A percentile compares a stretch with the other conserved stretches of the same genome.
These are phyloP conservation scores for Gonium pectorale DNA, from an alignment of 139 green algal species.

Conservation along the genomic window DNA sequence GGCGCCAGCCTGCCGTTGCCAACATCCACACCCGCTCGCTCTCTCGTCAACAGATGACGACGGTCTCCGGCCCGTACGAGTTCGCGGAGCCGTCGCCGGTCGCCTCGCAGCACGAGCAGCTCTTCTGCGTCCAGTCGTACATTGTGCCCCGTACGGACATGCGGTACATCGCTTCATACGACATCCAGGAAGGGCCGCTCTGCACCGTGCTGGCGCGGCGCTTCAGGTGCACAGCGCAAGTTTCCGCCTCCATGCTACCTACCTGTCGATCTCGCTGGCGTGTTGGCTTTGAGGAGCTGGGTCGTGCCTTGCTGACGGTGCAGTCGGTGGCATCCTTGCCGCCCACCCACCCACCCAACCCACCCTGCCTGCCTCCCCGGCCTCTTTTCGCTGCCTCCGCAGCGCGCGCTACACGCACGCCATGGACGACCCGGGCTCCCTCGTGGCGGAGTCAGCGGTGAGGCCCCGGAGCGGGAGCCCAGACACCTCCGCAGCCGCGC, in stretches of 20 bases:
- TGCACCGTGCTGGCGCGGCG: constrained; percentile 50
- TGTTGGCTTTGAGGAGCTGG: too few relatives aligned
- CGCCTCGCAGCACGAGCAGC: constrained; percentile 4
- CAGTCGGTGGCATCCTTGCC: neutral
- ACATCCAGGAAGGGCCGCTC: constrained; percentile 26
- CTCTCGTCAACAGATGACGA: too few relatives aligned
- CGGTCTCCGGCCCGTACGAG: constrained; percentile 35
- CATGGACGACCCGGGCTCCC: constrained; percentile 5
- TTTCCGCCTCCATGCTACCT: too few relatives aligned
- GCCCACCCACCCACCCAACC: neutral
- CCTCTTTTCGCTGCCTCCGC: constrained; percentile 24
- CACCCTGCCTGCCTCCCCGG: neutral
- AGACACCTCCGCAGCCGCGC: too few relatives aligned
- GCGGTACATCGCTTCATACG: constrained; percentile 53
- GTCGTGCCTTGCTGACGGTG: too few relatives aligned
- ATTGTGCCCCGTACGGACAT: constrained; percentile 36
- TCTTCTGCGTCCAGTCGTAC: constrained; percentile 45
- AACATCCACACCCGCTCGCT: too few relatives aligned
- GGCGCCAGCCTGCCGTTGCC: too few relatives aligned
- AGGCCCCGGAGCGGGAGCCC: neutral
- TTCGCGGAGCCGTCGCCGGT: neutral
- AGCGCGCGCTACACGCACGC: constrained; percentile 51
- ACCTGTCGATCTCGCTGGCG: too few relatives aligned
- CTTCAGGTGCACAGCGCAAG: too few relatives aligned
- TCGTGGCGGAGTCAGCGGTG: neutral